These are phyloP conservation scores for Neurospora sp. DNA, from an alignment of 495 filamentous ascomycete species.

Conservation along the genomic window DNA sequence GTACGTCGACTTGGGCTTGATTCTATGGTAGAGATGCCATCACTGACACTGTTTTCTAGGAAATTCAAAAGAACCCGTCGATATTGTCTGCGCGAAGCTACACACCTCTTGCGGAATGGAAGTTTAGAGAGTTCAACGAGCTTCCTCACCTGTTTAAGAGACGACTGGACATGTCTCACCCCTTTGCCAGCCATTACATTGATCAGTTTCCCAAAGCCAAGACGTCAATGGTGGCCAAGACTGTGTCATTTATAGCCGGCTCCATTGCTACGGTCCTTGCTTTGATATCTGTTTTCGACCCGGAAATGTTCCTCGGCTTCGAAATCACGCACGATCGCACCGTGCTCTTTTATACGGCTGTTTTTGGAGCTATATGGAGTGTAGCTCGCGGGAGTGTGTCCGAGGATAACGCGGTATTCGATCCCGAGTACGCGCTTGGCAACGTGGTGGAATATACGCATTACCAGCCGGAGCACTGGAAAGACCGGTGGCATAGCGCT, in stretches of 20 bases:
- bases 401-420: constrained; percentile 81
- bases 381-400: constrained; percentile 68
- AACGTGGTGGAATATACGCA: constrained; percentile 88
- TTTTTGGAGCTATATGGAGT: constrained; percentile 68
- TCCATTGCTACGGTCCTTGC: constrained; percentile 76
- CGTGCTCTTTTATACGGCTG: constrained; percentile 67
- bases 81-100: constrained; percentile 71
- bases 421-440: constrained; percentile 78
- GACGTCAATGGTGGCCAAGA: constrained; percentile 68
- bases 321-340: constrained; percentile 80
- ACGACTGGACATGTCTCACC: constrained; percentile 86
- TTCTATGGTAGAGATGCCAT: background rate
- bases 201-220: constrained; percentile 97
- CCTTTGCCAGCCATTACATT: constrained; percentile 82
- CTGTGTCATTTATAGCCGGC: constrained; percentile 78
- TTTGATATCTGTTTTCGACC: constrained; percentile 70
- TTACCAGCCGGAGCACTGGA: constrained; percentile 81
- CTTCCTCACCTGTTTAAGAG: constrained; percentile 84
- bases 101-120: constrained; percentile 92
- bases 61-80: constrained; percentile 87
- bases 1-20: constrained; percentile 30
- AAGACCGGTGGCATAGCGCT: constrained; percentile 76
- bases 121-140: constrained; percentile 97
- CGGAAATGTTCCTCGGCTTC: constrained; percentile 83
- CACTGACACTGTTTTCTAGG: constrained; percentile 33